Evolutionary conservation across 1,139 yeast genomes (phyloP).

Genomic region (Debaryomyces sp.): DNA sequence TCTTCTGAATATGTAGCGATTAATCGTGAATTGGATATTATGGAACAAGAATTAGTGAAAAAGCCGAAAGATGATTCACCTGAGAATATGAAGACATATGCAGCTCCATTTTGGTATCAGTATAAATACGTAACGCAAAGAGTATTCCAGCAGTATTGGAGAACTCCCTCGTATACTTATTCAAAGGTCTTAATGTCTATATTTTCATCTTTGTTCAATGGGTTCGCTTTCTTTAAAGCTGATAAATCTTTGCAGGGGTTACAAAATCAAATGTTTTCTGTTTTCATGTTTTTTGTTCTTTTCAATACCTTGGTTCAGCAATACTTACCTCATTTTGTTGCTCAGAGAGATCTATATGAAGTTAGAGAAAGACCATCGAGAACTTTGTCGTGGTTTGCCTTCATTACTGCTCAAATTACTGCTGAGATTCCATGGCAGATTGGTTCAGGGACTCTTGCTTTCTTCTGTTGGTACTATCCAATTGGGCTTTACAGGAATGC

Average conservation of each 20-base stretch:
- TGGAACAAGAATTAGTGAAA: slow-evolving; percentile 32
- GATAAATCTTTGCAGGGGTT: slow-evolving; percentile 41
- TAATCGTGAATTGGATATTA: slow-evolving; percentile 25
- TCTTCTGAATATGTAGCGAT: slow-evolving; percentile 29
- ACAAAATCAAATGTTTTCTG: slow-evolving; percentile 51
- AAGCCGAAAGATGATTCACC: slow-evolving; percentile 27
- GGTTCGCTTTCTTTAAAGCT: slow-evolving; percentile 45
- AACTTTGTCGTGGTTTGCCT: slow-evolving; percentile 32
- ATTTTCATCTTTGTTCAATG: slow-evolving; percentile 47
- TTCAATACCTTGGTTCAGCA: slow-evolving; percentile 60
- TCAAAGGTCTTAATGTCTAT: slow-evolving; percentile 42
- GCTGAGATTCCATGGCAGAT: slow-evolving; percentile 80
- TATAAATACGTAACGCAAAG: slow-evolving; percentile 27
- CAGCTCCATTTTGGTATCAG: slow-evolving; percentile 31
- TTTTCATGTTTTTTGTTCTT: slow-evolving; percentile 54
- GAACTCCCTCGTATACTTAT: slow-evolving; percentile 44
- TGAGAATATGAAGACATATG: slow-evolving; percentile 26
- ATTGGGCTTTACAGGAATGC: slow-evolving; percentile 69
- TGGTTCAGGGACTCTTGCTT: slow-evolving; percentile 64
- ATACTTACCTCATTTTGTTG: slow-evolving; percentile 35
- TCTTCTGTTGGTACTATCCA: slow-evolving; percentile 81
- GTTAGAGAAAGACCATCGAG: slow-evolving; percentile 37
- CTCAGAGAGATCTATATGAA: slow-evolving; percentile 40
- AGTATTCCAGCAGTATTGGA: slow-evolving; percentile 42
- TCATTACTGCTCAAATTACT: slow-evolving; percentile 62